phyloP scores from a whole-genome alignment of 345 rosid species.

The Citropsis articulata region DNA sequence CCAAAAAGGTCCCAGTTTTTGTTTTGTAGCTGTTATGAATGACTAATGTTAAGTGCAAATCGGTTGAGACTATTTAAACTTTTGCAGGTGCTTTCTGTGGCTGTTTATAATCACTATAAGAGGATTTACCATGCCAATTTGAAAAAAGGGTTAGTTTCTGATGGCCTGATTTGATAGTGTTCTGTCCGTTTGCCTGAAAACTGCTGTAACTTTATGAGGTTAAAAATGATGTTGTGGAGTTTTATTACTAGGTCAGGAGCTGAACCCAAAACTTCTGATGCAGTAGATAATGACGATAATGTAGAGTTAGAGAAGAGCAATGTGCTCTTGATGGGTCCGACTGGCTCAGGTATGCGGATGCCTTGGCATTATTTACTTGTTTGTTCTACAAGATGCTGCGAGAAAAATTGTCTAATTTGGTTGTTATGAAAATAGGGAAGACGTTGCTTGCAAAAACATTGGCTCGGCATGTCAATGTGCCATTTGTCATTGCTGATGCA shows the following conservation, averaged over 20 bases:
- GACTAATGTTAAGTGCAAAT: not conserved
- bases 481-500: conserved; percentile 85
- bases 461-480: conserved; percentile 81
- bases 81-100: conserved; percentile 84
- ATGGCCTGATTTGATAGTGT: not conserved
- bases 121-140: conserved; percentile 68
- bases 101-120: conserved; percentile 94
- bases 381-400: not conserved
- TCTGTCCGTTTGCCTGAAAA: not conserved
- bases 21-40: not conserved
- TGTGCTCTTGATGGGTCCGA: conserved; percentile 92
- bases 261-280: conserved; percentile 42
- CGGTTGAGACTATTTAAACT: not conserved
- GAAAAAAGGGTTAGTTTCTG: conserved; percentile 64
- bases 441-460: conserved; percentile 81
- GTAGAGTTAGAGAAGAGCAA: conserved; percentile 97
- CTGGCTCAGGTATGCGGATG: conserved; percentile 76
- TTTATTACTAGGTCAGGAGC: conserved; percentile 74
- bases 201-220: conserved; percentile 11
- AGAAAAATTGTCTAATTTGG: conserved; percentile 19
- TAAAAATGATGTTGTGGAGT: conserved; percentile 26
- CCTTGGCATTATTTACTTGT: conserved; percentile 1
- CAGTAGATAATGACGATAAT: conserved; percentile 63
- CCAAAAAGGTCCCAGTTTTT: conserved; percentile 63
- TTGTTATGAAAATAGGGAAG: conserved; percentile 52